Percentiles rank a stretch among this genome's conserved stretches.
Evolutionary conservation across 164 flowering plant species (phyloP).

Genomic region (Vitis vinifera): ASM3070453v1 NC_081817.1:27813501-27814000

Average conservation of each 20-base stretch:
- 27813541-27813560: slow-evolving; percentile 1
- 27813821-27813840: slow-evolving; percentile 80
- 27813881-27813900: neutral
- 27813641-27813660: neutral
- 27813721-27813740: slow-evolving; percentile 6
- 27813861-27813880: neutral
- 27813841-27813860: neutral
- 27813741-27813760: slow-evolving; percentile 72
- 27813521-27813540: neutral
- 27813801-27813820: slow-evolving; percentile 97
- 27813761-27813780: slow-evolving; percentile 87
- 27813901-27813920: neutral
- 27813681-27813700: neutral
- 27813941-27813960: slow-evolving; percentile 97
- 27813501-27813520: neutral
- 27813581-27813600: neutral
- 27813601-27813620: no score
- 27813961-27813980: slow-evolving; percentile 85
- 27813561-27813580: no score
- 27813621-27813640: no score
- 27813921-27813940: slow-evolving; percentile 76
- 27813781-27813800: slow-evolving; percentile 80
- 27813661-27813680: neutral
- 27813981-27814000: slow-evolving; percentile 71
- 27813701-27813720: neutral